Evolutionary conservation across 805 yeast genomes (phyloP), one percentile per base, ranked within the genome.

Genomic region (Lipomyces yamadae): DNA sequence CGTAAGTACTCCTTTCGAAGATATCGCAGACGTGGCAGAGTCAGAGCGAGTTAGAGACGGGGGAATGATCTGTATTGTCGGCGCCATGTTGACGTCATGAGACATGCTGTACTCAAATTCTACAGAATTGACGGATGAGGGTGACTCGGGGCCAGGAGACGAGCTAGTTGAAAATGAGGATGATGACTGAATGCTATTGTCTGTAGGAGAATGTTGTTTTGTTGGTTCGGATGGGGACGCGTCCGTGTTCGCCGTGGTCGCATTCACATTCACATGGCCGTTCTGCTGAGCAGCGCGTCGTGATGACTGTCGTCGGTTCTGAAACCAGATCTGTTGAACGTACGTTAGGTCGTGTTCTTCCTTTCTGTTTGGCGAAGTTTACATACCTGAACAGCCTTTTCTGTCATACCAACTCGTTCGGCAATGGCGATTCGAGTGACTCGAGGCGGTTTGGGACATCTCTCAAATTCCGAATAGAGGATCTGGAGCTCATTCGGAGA

Each of bases 251-350:
- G 64, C 65, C 30, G 64, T 64, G 55, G 70, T 62, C 8, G 32
- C 56, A 56, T 58, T 24, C 24, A 24, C 24, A 24, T 24, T 24
- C 24, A 24, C 24, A 24, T 24, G 1, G 24, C 24, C 1, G 24
- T 24, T 45, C 42, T 59, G 64, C 59, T 37, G 34, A 10, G 68
- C 62, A 15, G 67, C 68, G 59, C 78, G 74, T 11, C 81, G 76
- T 70, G 89, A 79, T 48, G 93, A 84, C 78, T 94, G 98, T 78
- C 99, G 86, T 78, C 88, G 90, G 79, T 95, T 95, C 80, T 95
- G 99, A 80, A 95, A 95, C 99, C 99, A 95, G 70, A 94, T 92
- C 72, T 70, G 32, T 30, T 24, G 24, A 24, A 35, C 11, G 35
- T n/a, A 10, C n/a, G 56, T n/a, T 11, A 54, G 13, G 60, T 13